Evolutionary conservation across 2,329 filamentous ascomycete genomes (phyloP).

Genomic region (Paraphaeosphaeria sporulosa): DNA sequence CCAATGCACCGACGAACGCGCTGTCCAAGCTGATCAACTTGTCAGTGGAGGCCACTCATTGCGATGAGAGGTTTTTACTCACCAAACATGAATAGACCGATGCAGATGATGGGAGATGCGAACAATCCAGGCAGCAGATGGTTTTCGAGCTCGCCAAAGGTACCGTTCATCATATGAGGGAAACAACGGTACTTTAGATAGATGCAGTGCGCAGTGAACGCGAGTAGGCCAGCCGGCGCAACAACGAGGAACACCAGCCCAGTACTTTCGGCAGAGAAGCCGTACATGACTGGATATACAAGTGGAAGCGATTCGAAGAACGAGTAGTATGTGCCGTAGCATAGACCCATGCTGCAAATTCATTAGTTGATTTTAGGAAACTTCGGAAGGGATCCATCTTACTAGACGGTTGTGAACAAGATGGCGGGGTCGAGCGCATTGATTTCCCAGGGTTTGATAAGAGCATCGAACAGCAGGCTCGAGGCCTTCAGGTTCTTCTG

Average conservation of each 20-base stretch:
- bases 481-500: constrained; percentile 60
- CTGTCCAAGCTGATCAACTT: background rate
- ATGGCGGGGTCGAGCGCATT: constrained; percentile 49
- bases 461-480: constrained; percentile 49
- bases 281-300: background rate
- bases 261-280: constrained; percentile 22
- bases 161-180: background rate
- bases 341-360: constrained; percentile 3
- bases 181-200: no score
- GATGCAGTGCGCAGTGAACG: no score
- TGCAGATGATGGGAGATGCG: background rate
- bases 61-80: background rate
- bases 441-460: constrained; percentile 53
- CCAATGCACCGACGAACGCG: background rate
- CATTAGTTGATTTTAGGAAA: background rate
- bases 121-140: background rate
- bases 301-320: constrained; percentile 22
- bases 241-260: constrained; percentile 21
- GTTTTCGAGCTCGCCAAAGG: background rate
- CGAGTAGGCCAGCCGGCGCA: background rate
- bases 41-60: background rate
- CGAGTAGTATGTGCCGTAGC: constrained; percentile 25
- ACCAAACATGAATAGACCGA: background rate
- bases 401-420: constrained; percentile 24
- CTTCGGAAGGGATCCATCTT: background rate